Evolutionary conservation across 2,329 filamentous ascomycete species (phyloP), one percentile per base, ranked within the genome.

Genomic region (Colletotrichum costaricense): DNA sequence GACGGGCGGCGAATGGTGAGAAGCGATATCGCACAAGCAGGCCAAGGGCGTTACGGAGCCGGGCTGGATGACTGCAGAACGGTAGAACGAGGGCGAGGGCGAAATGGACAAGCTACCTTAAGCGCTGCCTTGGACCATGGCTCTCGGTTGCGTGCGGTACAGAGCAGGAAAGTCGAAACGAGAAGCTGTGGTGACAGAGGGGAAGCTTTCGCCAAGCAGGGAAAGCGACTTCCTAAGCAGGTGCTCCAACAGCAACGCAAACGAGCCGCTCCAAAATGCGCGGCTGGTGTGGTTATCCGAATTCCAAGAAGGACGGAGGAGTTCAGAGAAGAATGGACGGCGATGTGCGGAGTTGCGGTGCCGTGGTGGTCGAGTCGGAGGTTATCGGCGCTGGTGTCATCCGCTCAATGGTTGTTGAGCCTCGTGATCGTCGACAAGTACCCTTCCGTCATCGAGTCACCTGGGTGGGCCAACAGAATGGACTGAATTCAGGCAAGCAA

Each of bases 371-470:
- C 24, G 35, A 71, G 49, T 71, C 49, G 71, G 67, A 49, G 60
- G 30, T 42, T 65, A 33, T 60, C 71, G 56, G 35, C 30, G 60
- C 62, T 30, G 67, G 56, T 71, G 49, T 73, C 67, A 71, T 73
- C 56, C 71, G 71, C 67, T 73, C 71, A 72, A 67, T 38, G 68
- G 57, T 46, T 49, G 42, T 49, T 63, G 52, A 74, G 68, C 63
- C 72, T 72, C 63, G 72, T 72, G 72, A 74, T 74, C 42, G 52
- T 68, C 28, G 52, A 67, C 38, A 72, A 54, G 69, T 63, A 68
- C 63, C 58, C 57, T 74, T 68, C 68, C 72, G 72, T 72, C 72
- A 74, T 72, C 52, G 63, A 72, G 72, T 74, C 72, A 74, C 69
- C 72, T 68, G 72, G 24, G 49, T 38, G 12, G 12, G 42, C 38